Conservation (phyloP, 441 rosid species). For the Melastoma candidum region DNA sequence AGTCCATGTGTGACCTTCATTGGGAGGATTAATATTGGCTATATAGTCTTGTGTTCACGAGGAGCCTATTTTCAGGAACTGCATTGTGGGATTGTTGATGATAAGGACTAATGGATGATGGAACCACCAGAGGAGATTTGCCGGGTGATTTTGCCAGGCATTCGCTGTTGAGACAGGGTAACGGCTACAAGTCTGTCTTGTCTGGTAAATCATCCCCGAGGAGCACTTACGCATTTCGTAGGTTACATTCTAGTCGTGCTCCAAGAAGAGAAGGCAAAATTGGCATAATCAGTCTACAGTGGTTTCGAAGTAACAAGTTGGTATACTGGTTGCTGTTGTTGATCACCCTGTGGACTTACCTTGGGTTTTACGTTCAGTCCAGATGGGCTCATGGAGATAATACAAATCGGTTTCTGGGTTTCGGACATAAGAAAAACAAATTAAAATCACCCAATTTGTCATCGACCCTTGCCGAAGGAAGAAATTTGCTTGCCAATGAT, state of each 20-base stretch:
- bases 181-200: slow-evolving; percentile 46
- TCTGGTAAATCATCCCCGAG: slow-evolving; percentile 73
- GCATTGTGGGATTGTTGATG: slow-evolving; percentile 10
- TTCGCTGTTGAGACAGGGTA: slow-evolving; percentile 49
- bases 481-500: slow-evolving; percentile 44
- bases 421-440: slow-evolving; percentile 40
- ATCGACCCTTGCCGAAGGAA: slow-evolving; percentile 25
- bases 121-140: slow-evolving; percentile 34
- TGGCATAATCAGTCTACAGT: slow-evolving; percentile 23
- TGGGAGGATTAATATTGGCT: too few relatives aligned
- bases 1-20: too few relatives aligned
- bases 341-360: slow-evolving; percentile 86
- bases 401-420: slow-evolving; percentile 54
- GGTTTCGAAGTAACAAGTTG: slow-evolving; percentile 10
- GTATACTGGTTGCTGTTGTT: slow-evolving; percentile 22
- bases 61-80: not conserved
- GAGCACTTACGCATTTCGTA: slow-evolving; percentile 54
- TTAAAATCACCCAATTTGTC: slow-evolving; percentile 12
- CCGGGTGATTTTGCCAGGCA: slow-evolving; percentile 34
- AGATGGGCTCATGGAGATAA: slow-evolving; percentile 94
- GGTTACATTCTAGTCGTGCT: slow-evolving; percentile 57
- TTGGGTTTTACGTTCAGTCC: slow-evolving; percentile 92
- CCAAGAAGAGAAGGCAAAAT: slow-evolving; percentile 67
- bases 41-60: too few relatives aligned
- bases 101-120: slow-evolving; percentile 39